Percentiles rank a stretch among this genome's conserved stretches.
These are phyloP conservation scores for Yarrowia porcina DNA, from an alignment of 805 yeast species.

Conservation along the genomic window DNA sequence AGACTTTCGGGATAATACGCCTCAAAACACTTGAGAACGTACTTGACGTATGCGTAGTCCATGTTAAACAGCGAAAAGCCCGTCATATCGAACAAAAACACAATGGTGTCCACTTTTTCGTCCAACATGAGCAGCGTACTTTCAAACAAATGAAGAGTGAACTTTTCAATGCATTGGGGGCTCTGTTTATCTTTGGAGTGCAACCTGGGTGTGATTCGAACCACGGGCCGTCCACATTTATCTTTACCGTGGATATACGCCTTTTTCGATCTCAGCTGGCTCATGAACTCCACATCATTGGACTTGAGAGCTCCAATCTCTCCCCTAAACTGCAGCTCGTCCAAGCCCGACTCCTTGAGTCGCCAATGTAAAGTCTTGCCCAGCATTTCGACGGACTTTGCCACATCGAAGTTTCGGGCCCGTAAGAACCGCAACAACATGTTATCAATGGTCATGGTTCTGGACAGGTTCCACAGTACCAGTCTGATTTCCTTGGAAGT, in stretches of 20 bases:
- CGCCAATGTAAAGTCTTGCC: conserved; percentile 90
- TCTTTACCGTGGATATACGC: conserved; percentile 97
- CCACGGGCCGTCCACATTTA: conserved; percentile 92
- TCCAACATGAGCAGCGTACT: conserved; percentile 51
- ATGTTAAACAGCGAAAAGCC: conserved; percentile 77
- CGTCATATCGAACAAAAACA: conserved; percentile 68
- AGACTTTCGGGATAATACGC: conserved; percentile 83
- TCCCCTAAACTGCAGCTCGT: conserved; percentile 64
- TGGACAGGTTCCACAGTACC: conserved; percentile 39
- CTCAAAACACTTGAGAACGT: conserved; percentile 70
- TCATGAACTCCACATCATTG: conserved; percentile 80
- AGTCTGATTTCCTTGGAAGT: conserved; percentile 27
- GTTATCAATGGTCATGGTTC: conserved; percentile 58
- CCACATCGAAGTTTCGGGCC: conserved; percentile 89
- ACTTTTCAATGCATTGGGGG: conserved; percentile 59
- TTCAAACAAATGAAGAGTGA: conserved; percentile 64
- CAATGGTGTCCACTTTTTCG: conserved; percentile 59
- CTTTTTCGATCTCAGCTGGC: conserved; percentile 86
- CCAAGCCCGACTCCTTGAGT: conserved; percentile 70
- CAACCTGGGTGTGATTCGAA: conserved; percentile 54
- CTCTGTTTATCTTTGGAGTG: conserved; percentile 58
- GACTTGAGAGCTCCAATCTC: conserved; percentile 58
- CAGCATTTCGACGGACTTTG: conserved; percentile 76
- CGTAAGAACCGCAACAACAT: conserved; percentile 77
- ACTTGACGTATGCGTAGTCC: conserved; percentile 77